Evolutionary conservation across 495 filamentous ascomycete species (phyloP), one percentile per base, ranked within the genome.

Genomic region (Cercophora sp.): DNA sequence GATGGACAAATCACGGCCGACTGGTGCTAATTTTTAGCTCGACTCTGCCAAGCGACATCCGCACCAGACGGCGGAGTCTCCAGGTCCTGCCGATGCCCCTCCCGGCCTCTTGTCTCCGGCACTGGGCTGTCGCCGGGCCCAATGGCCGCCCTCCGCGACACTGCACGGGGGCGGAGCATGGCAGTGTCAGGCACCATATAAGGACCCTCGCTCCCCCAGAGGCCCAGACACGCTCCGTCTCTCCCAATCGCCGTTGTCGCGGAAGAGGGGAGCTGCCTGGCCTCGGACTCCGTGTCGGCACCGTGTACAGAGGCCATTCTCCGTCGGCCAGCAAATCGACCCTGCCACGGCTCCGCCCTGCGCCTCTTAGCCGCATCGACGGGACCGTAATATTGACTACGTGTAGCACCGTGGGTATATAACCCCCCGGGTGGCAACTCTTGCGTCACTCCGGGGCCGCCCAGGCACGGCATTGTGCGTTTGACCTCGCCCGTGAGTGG

Each of bases 381-480:
- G 40, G 40, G 37, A 22, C n/a, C 37, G 8, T 5, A 43, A 43
- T 43, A 43, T 43, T 43, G 40, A 43, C 40, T 43, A 43, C 40
- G 40, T 43, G 40, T 43, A 43, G 8, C 40, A 13, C 5, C 40
- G 16, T 43, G 19, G 26, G 23, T 22, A 43, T 22, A 18, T 15
- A 6, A 2, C 9, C 20, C 9, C 5, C 40, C 40, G 8, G 18
- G 40, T 43, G 40, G 40, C 40, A 22, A 43, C 15, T 25, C n/a
- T 43, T 43, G 40, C 40, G 40, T 43, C 20, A 22, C n/a, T 43
- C 40, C 40, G 40, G 40, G 40, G 40, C 40, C 20, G 40, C 22
- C 8, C 5, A 43, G 37, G 40, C 40, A 43, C 22, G 40, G 40
- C 18, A 43, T 43, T 15, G 16, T 43, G 40, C 40, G 11, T 43